Conservation (phyloP, 2,329 filamentous ascomycete species). For the Verticillium zaregamsianum region DNA sequence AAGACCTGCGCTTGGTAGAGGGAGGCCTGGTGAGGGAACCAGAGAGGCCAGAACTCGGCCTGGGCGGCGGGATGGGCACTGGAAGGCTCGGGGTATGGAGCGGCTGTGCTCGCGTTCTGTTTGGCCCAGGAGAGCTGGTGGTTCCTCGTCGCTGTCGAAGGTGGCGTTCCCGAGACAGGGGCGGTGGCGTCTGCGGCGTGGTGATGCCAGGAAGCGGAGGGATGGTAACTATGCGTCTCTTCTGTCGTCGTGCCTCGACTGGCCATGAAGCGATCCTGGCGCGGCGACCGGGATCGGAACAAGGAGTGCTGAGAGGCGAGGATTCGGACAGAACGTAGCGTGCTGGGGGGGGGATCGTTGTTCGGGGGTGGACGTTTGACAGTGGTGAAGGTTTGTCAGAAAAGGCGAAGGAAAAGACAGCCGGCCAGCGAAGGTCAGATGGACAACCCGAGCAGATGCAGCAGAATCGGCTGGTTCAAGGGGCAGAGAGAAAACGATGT, state of each 20-base stretch:
- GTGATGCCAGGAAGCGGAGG: constrained; percentile 34
- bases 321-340: not conserved
- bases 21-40: constrained; percentile 55
- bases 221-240: constrained; percentile 42
- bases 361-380: not conserved
- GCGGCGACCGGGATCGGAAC: constrained; percentile 16
- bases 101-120: not conserved
- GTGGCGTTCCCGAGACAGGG: not conserved
- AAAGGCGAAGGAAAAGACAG: not conserved
- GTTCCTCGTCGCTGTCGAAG: constrained; percentile 6
- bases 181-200: constrained; percentile 1
- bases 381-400: not conserved
- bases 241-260: constrained; percentile 45
- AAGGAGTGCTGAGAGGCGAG: not conserved
- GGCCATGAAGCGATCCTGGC: constrained; percentile 42
- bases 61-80: constrained; percentile 30
- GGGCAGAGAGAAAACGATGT: not conserved
- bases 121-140: constrained; percentile 1
- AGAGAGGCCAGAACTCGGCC: constrained; percentile 51
- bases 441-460: not conserved
- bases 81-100: constrained; percentile 6
- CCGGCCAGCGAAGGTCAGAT: not conserved
- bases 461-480: not conserved
- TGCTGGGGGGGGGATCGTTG: not conserved
- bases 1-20: constrained; percentile 59